These are phyloP conservation scores for Chloromonas sp. DNA, from an alignment of 163 green algal species.

Conservation along the genomic window DNA sequence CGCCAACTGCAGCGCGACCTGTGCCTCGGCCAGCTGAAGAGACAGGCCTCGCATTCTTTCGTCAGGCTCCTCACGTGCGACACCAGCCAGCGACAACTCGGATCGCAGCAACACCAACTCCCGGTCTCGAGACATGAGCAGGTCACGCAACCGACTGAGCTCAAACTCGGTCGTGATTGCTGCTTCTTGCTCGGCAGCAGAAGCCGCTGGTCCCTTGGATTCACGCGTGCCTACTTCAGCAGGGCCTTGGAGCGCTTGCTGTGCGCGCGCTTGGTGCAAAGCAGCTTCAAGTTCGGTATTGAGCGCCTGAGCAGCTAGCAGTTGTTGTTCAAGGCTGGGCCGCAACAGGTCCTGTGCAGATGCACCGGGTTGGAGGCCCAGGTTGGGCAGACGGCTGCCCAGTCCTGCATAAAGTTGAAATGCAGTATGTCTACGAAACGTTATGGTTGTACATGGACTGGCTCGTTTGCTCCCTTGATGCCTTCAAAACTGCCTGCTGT, in stretches of 20 bases:
- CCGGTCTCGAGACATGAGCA: not conserved
- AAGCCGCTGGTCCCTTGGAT: no score
- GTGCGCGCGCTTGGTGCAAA: no score
- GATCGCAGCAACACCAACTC: not conserved
- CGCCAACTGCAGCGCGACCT: not conserved
- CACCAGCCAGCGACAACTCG: not conserved
- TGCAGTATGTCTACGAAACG: no score
- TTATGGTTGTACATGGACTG: no score
- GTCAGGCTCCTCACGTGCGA: not conserved
- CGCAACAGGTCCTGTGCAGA: not conserved
- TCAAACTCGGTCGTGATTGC: not conserved
- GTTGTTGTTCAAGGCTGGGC: not conserved
- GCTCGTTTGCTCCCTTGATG: no score
- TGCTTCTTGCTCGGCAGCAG: not conserved
- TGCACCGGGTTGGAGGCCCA: not conserved
- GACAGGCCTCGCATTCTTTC: not conserved
- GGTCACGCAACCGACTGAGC: not conserved
- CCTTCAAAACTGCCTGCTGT: no score
- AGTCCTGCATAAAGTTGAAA: not conserved
- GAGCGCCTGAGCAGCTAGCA: not conserved
- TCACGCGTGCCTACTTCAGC: no score
- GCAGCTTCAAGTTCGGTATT: conserved; percentile 1
- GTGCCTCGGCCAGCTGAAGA: conserved; percentile 7
- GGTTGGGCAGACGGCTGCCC: not conserved
- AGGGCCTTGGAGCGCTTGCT: no score